Evolutionary conservation across 192 early-diverging fungal species (phyloP), one percentile per base, ranked within the genome.

Genomic region (Geosiphon pyriformis): DNA sequence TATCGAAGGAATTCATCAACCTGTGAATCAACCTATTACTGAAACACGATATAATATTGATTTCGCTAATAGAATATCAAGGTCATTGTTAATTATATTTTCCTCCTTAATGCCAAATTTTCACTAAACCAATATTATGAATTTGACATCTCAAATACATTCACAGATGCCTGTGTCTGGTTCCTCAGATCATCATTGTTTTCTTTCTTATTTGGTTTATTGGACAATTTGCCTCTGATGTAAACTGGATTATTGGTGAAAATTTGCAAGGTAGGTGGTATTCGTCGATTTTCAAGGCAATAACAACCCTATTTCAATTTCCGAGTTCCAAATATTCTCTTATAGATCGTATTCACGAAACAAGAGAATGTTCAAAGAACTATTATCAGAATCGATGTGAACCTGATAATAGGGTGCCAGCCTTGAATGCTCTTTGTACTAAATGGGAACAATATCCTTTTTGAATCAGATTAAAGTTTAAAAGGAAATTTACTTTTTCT

Each of bases 371-470:
- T 31, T 62, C 60, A 15, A 62, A 62, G 42, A 62, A 27, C 12
- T 62, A 62, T 2, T 31, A 33, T 49, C 34, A 49, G 2, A 62
- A 62, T 62, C 20, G 46, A 49, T 62, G 60, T 31, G 29, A 22
- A 47, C 60, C 60, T 2, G 60, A 37, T 46, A 46, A 62, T 49
- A 10, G 60, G 17, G 60, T 62, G 0, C 60, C 60, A n/a, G 60
- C 60, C 2, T 62, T 62, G 10, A 27, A 62, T 1, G 26, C 4
- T 47, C 18, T 18, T 20, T 62, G 60, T 30, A 26, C 46, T 49
- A 20, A 62, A 31, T 62, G 60, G 60, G 60, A 62, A 47, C 34
- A 62, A 62, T 62, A 62, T 62, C 60, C 46, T 62, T 62, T 32
- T 31, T 6, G 11, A 17, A 52, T 4, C 4, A 7, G 7, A 7